Conservation (phyloP, 306 rosid genomes). For the Acacia melanoxylon region DNA sequence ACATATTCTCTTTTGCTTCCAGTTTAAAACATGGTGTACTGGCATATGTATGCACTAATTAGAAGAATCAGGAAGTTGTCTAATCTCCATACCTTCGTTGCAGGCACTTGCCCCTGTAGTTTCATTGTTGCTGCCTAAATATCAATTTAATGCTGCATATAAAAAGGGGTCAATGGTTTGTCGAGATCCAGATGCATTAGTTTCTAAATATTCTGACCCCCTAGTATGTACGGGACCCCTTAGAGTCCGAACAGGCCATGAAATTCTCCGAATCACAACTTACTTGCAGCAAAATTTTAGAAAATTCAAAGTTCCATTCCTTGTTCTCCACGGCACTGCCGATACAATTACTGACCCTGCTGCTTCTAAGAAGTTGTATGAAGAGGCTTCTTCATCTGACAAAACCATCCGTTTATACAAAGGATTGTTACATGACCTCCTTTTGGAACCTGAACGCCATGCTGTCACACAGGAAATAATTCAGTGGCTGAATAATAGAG, state of each 20-base stretch:
- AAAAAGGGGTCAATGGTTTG: conserved; percentile 61
- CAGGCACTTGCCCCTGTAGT: conserved; percentile 80
- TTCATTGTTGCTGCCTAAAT: conserved; percentile 68
- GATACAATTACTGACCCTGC: conserved; percentile 81
- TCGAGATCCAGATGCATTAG: conserved; percentile 79
- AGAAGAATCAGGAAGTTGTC: no score
- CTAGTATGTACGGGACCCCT: conserved; percentile 77
- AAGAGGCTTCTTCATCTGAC: conserved; percentile 76
- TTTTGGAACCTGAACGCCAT: conserved; percentile 84
- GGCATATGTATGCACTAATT: neutral
- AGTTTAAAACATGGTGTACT: neutral
- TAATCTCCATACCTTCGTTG: conserved; percentile 6
- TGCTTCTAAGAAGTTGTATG: conserved; percentile 65
- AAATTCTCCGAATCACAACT: conserved; percentile 66
- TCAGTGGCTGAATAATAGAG: conserved; percentile 72
- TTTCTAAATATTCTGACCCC: conserved; percentile 85
- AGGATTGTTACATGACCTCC: conserved; percentile 79
- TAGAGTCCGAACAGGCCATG: conserved; percentile 78
- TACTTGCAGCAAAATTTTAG: conserved; percentile 69
- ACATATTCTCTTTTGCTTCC: neutral
- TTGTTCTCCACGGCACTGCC: conserved; percentile 84
- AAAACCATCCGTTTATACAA: conserved; percentile 70
- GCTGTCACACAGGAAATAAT: conserved; percentile 53
- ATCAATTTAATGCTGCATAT: conserved; percentile 62
- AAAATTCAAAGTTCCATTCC: conserved; percentile 67